Evolutionary conservation across 208 protist species (phyloP).

Genomic region (Trypanosomatidae sp.): DNA sequence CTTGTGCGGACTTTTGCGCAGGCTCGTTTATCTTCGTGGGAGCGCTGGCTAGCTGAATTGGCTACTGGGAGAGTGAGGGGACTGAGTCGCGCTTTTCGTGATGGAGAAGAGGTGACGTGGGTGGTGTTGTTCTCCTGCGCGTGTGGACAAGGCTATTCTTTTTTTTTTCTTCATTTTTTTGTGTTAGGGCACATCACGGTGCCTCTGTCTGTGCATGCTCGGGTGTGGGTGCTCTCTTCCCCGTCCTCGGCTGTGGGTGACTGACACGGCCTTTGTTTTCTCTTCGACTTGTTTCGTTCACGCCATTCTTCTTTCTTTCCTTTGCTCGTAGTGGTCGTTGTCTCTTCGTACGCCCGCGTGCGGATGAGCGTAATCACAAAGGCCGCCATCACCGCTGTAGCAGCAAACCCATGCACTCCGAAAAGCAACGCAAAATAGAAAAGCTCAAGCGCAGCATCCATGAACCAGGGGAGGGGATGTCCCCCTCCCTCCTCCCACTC

Average conservation of each 20-base stretch:
- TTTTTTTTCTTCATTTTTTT: not conserved
- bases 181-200: no score
- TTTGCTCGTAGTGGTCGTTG: not conserved
- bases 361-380: not conserved
- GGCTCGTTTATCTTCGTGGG: not conserved
- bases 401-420: not conserved
- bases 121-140: not conserved
- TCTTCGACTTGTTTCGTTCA: not conserved
- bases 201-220: not conserved
- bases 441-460: not conserved
- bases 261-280: not conserved
- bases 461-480: not conserved
- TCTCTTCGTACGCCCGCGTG: not conserved
- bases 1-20: not conserved
- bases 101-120: not conserved
- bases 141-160: not conserved
- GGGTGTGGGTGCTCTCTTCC: not conserved
- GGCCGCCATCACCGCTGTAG: not conserved
- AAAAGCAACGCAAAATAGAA: not conserved
- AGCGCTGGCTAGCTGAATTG: not conserved
- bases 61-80: not conserved
- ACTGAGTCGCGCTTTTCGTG: not conserved
- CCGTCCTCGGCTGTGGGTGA: not conserved
- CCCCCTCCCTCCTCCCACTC: not conserved
- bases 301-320: not conserved